Conservation (phyloP, 2,329 filamentous ascomycete genomes). For the Penicillium sp. region DNA sequence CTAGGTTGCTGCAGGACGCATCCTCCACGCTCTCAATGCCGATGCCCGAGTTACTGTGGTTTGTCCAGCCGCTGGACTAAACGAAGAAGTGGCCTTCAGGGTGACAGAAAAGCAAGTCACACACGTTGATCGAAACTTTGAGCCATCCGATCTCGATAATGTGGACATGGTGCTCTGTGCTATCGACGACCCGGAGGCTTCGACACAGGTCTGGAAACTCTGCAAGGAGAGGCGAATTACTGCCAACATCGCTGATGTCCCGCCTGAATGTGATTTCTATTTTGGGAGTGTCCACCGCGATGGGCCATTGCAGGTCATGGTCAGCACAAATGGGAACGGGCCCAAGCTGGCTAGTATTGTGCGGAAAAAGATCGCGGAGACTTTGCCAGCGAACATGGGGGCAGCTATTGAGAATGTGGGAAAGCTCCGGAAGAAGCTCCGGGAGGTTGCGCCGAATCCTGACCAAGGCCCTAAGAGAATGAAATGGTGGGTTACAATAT, state of each 20-base stretch:
- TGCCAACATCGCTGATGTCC: constrained; percentile 96
- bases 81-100: constrained; percentile 82
- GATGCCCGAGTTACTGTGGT: constrained; percentile 87
- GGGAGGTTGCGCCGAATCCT: constrained; percentile 68
- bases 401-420: constrained; percentile 84
- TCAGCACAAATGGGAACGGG: constrained; percentile 96
- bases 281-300: constrained; percentile 95
- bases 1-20: constrained; percentile 91
- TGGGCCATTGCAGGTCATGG: constrained; percentile 95
- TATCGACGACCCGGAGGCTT: constrained; percentile 90
- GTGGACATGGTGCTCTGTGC: constrained; percentile 87
- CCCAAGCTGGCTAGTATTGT: constrained; percentile 87
- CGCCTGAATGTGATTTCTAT: constrained; percentile 96
- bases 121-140: constrained; percentile 79
- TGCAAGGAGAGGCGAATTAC: constrained; percentile 82
- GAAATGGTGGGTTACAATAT: constrained; percentile 65
- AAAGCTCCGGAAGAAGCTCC: constrained; percentile 71
- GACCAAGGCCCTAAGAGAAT: constrained; percentile 83
- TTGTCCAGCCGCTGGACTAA: constrained; percentile 74
- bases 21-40: constrained; percentile 90
- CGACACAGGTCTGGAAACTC: constrained; percentile 84
- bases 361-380: constrained; percentile 72
- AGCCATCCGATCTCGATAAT: constrained; percentile 78
- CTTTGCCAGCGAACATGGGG: constrained; percentile 75
- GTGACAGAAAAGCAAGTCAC: constrained; percentile 71